Evolutionary conservation across 2,329 filamentous ascomycete genomes (phyloP).

Genomic region (Fusarium camptoceras): DNA sequence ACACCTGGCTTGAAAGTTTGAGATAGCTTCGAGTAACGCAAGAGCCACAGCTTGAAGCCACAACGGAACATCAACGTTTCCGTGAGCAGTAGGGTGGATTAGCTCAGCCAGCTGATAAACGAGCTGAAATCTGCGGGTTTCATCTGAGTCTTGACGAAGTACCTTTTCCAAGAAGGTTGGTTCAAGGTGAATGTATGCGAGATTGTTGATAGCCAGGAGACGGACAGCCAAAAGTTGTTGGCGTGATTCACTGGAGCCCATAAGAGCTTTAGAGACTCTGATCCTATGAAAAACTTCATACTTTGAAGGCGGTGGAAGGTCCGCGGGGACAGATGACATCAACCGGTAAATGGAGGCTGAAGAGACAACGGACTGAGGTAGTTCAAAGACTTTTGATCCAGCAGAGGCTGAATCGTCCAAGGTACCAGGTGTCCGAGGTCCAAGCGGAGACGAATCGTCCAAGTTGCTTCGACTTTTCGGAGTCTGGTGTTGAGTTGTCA

Average conservation of each 20-base stretch:
- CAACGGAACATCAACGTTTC: slow-evolving; percentile 74
- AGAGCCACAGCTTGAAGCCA: slow-evolving; percentile 86
- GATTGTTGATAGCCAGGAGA: slow-evolving; percentile 86
- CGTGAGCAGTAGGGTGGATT: slow-evolving; percentile 83
- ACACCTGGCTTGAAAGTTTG: slow-evolving; percentile 79
- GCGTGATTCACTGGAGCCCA: slow-evolving; percentile 72
- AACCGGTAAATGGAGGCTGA: slow-evolving; percentile 68
- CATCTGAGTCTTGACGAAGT: slow-evolving; percentile 87
- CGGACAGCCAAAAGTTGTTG: slow-evolving; percentile 84
- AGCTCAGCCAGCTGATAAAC: slow-evolving; percentile 93
- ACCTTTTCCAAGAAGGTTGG: slow-evolving; percentile 86
- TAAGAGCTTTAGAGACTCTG: slow-evolving; percentile 84
- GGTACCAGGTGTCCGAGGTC: slow-evolving; percentile 56
- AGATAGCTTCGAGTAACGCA: slow-evolving; percentile 84
- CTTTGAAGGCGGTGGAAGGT: slow-evolving; percentile 77
- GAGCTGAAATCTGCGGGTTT: slow-evolving; percentile 88
- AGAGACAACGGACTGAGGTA: slow-evolving; percentile 68
- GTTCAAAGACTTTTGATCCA: slow-evolving; percentile 71
- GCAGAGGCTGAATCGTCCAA: slow-evolving; percentile 52
- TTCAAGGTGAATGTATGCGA: slow-evolving; percentile 90
- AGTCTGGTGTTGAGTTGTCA: slow-evolving; percentile 56
- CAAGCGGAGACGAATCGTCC: slow-evolving; percentile 64
- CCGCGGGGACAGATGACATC: slow-evolving; percentile 65
- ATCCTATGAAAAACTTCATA: slow-evolving; percentile 90
- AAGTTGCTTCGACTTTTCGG: slow-evolving; percentile 53